Evolutionary conservation across 345 rosid species (phyloP), one percentile per base, ranked within the genome.

Genomic region (Syzygium aromaticum): DNA sequence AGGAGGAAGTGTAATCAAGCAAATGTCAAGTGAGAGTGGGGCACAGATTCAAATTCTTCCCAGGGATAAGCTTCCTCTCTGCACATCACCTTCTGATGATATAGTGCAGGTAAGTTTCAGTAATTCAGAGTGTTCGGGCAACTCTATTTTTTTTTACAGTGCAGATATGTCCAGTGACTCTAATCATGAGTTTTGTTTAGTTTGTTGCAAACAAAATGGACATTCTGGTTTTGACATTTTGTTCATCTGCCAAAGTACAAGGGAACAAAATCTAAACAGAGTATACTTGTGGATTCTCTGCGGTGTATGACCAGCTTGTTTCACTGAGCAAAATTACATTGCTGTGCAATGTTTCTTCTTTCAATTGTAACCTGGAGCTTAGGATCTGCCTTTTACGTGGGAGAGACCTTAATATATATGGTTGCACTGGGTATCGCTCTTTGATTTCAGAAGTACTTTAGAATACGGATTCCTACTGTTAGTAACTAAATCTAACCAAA

Each of bases 11-110:
- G 91, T 93, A 89, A 91, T 94, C 84, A 92, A 94, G 91, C 94
- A 91, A 91, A 94, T 91, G 92, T 86, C 91, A 38, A 84, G 93
- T 40, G 94, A 92, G 78, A 94, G 97, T 90, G 94, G 97, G 83
- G 95, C 97, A 46, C 93, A 95, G 56, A 92, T 95, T 88, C 94
- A 91, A 33, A 89, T 95, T 88, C 93, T 94, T 89, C 93, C 96
- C 2, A 91, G 93, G 91, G 96, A 95, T 90, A 92, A 94, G 88
- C 93, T 92, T 86, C 97, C 97, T 84, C 14, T 17, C 1, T 93
- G 93, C 91, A 93, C 93, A 85, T 92, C 91, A 78, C 88, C 91
- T 86, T 88, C 91, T 43, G 95, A 95, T 90, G 95, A 94, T 83
- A 85, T 95, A 63, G 94, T 94, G 88, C 96, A 93, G 96, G 98